Conservation (phyloP, 345 rosid species). For the Eucalyptus grandis region DNA sequence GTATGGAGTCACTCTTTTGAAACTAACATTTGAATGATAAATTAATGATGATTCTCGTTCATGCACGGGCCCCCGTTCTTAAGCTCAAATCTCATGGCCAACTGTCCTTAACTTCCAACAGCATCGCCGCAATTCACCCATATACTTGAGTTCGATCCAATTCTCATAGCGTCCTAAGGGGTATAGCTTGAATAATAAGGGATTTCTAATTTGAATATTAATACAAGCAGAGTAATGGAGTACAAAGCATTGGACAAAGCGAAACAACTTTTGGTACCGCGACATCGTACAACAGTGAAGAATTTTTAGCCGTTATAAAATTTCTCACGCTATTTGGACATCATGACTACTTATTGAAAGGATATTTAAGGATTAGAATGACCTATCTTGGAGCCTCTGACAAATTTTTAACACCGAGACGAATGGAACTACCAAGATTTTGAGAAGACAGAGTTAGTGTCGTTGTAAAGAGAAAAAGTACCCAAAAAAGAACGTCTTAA, state of each 20-base stretch:
- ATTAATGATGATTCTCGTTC: not conserved
- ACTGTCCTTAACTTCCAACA: not conserved
- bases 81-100: not conserved
- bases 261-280: not conserved
- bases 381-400: not conserved
- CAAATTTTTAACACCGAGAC: not conserved
- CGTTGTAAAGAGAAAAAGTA: not conserved
- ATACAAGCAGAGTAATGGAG: not conserved
- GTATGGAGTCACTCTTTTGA: not conserved
- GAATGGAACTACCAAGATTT: not conserved
- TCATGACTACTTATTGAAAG: not conserved
- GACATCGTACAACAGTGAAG: not conserved
- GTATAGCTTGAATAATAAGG: not conserved
- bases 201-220: not conserved
- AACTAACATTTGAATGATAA: not conserved
- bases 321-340: not conserved
- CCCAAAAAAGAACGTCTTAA: no score
- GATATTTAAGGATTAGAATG: not conserved
- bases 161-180: not conserved
- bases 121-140: no score
- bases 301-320: not conserved
- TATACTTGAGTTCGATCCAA: not conserved
- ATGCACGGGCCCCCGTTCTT: not conserved
- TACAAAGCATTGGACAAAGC: not conserved
- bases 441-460: not conserved